A percentile compares a stretch with the other conserved stretches of the same genome.
phyloP scores from a whole-genome alignment of 768 basidiomycete genomes.

The Neoboletus brunneissimus region DNA sequence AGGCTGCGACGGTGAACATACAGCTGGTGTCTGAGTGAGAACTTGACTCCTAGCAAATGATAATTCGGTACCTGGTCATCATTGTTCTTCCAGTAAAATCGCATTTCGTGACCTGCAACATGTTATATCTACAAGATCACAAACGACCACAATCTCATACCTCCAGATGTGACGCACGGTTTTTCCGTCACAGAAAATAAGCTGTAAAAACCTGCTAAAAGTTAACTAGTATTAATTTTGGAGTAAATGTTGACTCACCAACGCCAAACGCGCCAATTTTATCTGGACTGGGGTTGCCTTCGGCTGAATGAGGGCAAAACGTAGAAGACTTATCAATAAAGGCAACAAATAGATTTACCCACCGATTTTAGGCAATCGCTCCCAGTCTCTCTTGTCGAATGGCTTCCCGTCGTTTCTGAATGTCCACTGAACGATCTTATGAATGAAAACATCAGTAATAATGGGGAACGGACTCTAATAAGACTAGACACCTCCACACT shows the following conservation, averaged over 20 bases:
- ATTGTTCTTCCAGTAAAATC: neutral
- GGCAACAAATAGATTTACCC: constrained; percentile 12
- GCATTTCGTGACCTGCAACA: neutral
- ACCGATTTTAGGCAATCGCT: constrained; percentile 85
- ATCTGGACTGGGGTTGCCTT: constrained; percentile 91
- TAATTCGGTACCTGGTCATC: neutral
- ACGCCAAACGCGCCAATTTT: constrained; percentile 96
- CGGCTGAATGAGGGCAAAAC: constrained; percentile 49
- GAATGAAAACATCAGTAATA: too few relatives aligned
- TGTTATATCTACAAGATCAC: neutral
- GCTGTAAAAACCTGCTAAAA: too few relatives aligned
- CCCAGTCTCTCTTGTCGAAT: constrained; percentile 88
- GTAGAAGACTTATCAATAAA: too few relatives aligned
- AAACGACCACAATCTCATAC: neutral
- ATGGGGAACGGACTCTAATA: too few relatives aligned
- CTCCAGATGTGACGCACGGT: neutral
- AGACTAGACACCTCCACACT: too few relatives aligned
- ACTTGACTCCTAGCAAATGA: too few relatives aligned
- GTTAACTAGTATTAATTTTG: neutral
- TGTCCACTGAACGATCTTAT: constrained; percentile 72
- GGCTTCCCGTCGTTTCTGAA: constrained; percentile 84
- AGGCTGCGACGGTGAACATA: constrained; percentile 9
- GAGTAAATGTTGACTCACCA: constrained; percentile 40
- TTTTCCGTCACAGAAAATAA: constrained; percentile 18
- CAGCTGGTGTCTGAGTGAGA: neutral